Conservation (phyloP, 495 filamentous ascomycete genomes). For the Amniculicola lignicola region DNA sequence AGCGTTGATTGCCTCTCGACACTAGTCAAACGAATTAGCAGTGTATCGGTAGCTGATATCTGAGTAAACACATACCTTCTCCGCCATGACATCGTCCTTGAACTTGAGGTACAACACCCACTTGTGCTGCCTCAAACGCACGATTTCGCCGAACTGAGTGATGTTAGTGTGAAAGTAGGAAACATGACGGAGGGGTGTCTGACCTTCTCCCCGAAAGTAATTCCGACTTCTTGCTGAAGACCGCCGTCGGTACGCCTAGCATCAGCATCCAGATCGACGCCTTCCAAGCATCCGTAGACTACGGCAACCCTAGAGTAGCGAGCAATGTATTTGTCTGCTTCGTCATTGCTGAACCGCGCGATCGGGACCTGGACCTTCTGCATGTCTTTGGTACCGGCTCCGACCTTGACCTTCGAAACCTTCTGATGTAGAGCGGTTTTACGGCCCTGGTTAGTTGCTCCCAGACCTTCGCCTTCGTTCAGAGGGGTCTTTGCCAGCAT, state of each 20-base stretch:
- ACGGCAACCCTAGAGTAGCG: conserved; percentile 76
- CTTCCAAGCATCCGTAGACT: conserved; percentile 75
- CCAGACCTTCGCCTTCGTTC: conserved; percentile 82
- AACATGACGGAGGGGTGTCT: background rate
- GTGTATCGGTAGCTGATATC: too few relatives aligned
- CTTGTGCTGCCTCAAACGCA: background rate
- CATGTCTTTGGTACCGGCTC: conserved; percentile 40
- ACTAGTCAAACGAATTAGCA: too few relatives aligned
- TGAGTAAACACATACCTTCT: conserved; percentile 78
- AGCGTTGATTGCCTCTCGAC: too few relatives aligned
- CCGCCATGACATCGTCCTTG: conserved; percentile 69
- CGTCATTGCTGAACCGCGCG: too few relatives aligned
- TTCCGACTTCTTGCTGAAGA: conserved; percentile 88
- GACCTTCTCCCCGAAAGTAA: conserved; percentile 76
- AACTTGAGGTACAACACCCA: conserved; percentile 88
- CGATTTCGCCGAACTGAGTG: conserved; percentile 48
- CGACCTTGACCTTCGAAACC: conserved; percentile 4
- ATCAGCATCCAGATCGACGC: conserved; percentile 70
- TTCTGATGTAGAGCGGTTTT: conserved; percentile 16
- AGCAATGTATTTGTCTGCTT: too few relatives aligned
- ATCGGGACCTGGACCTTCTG: conserved; percentile 60
- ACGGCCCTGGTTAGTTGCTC: conserved; percentile 76
- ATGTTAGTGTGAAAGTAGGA: conserved; percentile 18
- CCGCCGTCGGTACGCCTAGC: conserved; percentile 57
- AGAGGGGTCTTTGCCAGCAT: conserved; percentile 91